Percentiles rank a stretch among this genome's conserved stretches.
Conservation (phyloP, 495 filamentous ascomycete genomes). For the Cercophora sp. region DNA sequence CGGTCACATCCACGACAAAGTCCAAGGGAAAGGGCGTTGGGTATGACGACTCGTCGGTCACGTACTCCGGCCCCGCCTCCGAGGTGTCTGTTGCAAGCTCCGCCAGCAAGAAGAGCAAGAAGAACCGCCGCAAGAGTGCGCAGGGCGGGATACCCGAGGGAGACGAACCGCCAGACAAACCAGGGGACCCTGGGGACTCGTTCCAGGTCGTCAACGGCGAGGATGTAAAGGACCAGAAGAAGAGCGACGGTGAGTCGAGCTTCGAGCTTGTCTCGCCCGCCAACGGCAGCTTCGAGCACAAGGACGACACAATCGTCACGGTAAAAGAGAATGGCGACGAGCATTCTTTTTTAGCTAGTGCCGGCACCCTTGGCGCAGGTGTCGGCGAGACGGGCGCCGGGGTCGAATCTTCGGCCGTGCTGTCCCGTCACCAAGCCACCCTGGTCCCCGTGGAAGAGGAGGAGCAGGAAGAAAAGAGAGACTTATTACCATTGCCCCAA, state of each 20-base stretch:
- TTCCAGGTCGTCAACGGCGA: conserved; percentile 33
- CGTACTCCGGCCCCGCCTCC: conserved; percentile 22
- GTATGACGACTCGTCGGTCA: conserved; percentile 26
- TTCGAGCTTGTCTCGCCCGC: conserved; percentile 22
- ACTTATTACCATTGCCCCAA: not conserved
- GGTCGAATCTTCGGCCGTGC: conserved; percentile 37
- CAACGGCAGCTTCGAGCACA: conserved; percentile 24
- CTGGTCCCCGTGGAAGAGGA: conserved; percentile 25
- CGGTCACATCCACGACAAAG: conserved; percentile 24
- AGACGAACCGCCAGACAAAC: conserved; percentile 33
- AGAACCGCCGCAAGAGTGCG: conserved; percentile 26
- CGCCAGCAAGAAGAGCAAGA: conserved; percentile 26
- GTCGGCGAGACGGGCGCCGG: conserved; percentile 49
- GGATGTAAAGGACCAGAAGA: conserved; percentile 31
- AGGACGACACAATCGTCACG: conserved; percentile 18
- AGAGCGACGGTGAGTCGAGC: conserved; percentile 8
- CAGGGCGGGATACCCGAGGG: conserved; percentile 28
- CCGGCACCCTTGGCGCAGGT: conserved; percentile 59
- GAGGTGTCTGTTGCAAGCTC: conserved; percentile 28
- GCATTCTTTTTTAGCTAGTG: conserved; percentile 61
- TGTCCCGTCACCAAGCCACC: conserved; percentile 39
- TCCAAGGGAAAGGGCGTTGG: conserved; percentile 25
- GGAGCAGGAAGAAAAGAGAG: conserved; percentile 21
- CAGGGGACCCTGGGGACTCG: conserved; percentile 21
- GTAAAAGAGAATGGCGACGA: conserved; percentile 28